Evolutionary conservation across 345 rosid genomes (phyloP).

Genomic region (Aurinia saxatilis): DNA sequence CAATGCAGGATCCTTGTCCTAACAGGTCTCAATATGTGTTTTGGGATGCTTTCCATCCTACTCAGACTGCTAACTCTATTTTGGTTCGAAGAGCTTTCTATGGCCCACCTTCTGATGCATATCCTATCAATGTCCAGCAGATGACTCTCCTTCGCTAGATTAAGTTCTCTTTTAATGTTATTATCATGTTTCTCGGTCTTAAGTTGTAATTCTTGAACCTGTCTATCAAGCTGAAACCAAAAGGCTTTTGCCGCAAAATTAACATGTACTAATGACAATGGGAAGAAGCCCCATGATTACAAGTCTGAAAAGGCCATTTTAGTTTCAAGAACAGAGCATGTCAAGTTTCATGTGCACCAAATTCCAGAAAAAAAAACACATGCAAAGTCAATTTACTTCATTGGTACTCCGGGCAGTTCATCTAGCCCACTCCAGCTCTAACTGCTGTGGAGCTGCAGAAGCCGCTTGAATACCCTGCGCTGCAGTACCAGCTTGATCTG

Average conservation of each 20-base stretch:
- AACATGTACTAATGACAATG: conserved; percentile 6
- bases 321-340: conserved; percentile 17
- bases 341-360: conserved; percentile 2
- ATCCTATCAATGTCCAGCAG: conserved; percentile 72
- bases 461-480: conserved; percentile 26
- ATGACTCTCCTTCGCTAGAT: conserved; percentile 42
- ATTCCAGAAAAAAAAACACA: not conserved
- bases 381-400: conserved; percentile 8
- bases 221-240: not conserved
- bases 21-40: conserved; percentile 50
- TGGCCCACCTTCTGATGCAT: conserved; percentile 49
- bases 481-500: conserved; percentile 13
- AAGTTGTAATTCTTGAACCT: conserved; percentile 15
- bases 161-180: not conserved
- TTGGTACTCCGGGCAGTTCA: conserved; percentile 28
- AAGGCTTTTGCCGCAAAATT: conserved; percentile 5
- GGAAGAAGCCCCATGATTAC: not conserved
- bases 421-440: conserved; percentile 70
- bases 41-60: conserved; percentile 97
- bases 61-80: conserved; percentile 55
- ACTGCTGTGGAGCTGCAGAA: conserved; percentile 29
- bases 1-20: conserved; percentile 46
- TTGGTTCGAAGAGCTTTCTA: conserved; percentile 57
- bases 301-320: not conserved
- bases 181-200: not conserved